Base-by-base conservation (phyloP, 768 basidiomycete genomes). In the Mycena sanguinolenta region DNA sequence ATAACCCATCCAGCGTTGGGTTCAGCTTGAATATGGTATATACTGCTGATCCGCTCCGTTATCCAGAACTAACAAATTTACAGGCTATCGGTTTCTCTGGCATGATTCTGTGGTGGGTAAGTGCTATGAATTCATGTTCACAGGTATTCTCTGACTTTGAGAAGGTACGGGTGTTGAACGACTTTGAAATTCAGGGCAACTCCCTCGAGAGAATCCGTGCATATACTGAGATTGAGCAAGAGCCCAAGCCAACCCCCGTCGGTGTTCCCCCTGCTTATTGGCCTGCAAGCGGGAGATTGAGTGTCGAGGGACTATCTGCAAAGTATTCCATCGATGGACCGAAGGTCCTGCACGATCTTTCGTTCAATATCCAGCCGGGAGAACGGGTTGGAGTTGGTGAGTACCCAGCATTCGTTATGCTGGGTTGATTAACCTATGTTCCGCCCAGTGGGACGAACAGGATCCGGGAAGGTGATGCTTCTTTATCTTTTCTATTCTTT, bases 351-450 rank as follows among this genome's bases (percentile, higher is more conserved):
- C 46, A 25, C 46, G 46, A 49, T 25, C 7, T 49, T 17, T 49
- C 46, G 6, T 54, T 54, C 53, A 27, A 23, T 19, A 49, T 49
- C 13, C 5, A 49, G 21, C 77, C 82, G 3, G 87, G 87, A 0
- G 84, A 87, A 67, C 81, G 85, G 10, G 79, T 89, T 36, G 87
- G 87, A 9, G 80, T 86, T 63, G 79, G 79, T 74, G 46, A 54
- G 67, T 53, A 25, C 28, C 10, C 3, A 13, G 85, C 69, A 73
- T 83, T 72, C 23, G 19, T 19, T 58, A 9, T 2, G 3, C 25
- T 16, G 6, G 7, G 12, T 30, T 4, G 17, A 49, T 23, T 27
- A 16, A 57, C 27, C 30, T 34, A 23, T 25, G n/a, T 36, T 1
- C 21, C 32, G 16, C 23, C 2, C 78, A 77, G 75, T 77, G 17